Percentiles rank a stretch among this genome's conserved stretches.
Evolutionary conservation across 2,329 filamentous ascomycete species (phyloP).

Genomic region (Fusarium redolens): DNA sequence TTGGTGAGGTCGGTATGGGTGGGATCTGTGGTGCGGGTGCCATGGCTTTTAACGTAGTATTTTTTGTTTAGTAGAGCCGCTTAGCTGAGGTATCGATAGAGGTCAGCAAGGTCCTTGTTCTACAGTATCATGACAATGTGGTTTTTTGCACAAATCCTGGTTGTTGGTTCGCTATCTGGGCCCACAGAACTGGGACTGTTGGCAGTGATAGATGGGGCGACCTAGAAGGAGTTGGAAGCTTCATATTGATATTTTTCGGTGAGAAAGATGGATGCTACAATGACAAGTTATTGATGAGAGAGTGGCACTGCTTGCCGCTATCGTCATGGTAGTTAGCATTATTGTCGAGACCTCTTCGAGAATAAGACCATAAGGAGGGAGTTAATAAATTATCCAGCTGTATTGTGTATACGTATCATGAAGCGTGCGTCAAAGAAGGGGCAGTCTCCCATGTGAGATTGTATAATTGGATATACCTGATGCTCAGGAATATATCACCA

Average conservation of each 20-base stretch:
- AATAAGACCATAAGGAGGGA: not conserved
- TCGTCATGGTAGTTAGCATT: not conserved
- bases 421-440: not conserved
- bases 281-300: not conserved
- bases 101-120: conserved; percentile 1
- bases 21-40: conserved; percentile 36
- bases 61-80: conserved; percentile 18
- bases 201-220: conserved; percentile 17
- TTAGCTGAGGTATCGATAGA: not conserved
- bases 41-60: conserved; percentile 22
- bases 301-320: not conserved
- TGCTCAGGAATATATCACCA: conserved; percentile 35
- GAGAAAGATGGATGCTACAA: not conserved
- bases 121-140: conserved; percentile 31
- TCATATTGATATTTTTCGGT: conserved; percentile 6
- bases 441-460: not conserved
- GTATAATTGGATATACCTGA: conserved; percentile 21
- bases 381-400: not conserved
- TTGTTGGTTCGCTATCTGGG: conserved; percentile 17
- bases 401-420: not conserved
- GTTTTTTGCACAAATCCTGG: conserved; percentile 26
- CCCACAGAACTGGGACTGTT: conserved; percentile 35
- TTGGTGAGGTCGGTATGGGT: conserved; percentile 30
- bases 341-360: not conserved
- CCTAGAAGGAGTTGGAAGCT: conserved; percentile 9